Conservation (phyloP, 2,329 filamentous ascomycete species). For the Neophaeococcomyces mojaviensis region DNA sequence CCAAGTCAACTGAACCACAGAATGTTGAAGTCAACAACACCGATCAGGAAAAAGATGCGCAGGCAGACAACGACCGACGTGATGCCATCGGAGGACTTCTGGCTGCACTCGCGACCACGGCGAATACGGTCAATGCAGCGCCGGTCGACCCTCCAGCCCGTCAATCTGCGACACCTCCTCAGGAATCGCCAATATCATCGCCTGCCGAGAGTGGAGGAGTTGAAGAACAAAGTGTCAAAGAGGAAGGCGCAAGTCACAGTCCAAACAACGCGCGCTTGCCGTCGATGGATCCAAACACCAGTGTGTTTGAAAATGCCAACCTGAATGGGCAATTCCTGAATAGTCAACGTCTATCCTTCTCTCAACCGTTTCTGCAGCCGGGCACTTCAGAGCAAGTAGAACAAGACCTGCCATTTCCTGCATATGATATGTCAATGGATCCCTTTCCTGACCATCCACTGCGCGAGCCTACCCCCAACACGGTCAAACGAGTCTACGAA, state of each 20-base stretch:
- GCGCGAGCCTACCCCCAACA: conserved; percentile 5
- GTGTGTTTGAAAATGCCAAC: not conserved
- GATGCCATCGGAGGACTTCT: conserved; percentile 6
- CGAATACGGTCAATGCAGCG: not conserved
- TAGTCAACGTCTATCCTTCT: not conserved
- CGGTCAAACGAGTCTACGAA: conserved; percentile 34
- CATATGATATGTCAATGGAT: conserved; percentile 10
- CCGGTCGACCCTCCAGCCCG: not conserved
- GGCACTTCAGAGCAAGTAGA: conserved; percentile 6
- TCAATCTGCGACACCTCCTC: not conserved
- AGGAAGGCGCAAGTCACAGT: conserved; percentile 1
- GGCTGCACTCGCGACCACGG: conserved; percentile 4
- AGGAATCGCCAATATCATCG: conserved; percentile 5
- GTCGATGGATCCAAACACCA: conserved; percentile 1
- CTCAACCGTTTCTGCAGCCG: not conserved
- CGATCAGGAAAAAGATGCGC: conserved; percentile 8
- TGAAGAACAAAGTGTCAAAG: not conserved
- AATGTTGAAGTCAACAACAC: not conserved
- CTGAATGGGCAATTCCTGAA: no score
- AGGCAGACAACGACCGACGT: conserved; percentile 6
- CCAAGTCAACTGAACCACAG: not conserved
- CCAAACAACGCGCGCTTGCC: conserved; percentile 6
- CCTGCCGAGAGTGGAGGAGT: not conserved
- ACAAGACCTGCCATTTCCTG: conserved; percentile 10
- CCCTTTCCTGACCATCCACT: not conserved